Evolutionary conservation across 805 yeast species (phyloP), one percentile per base, ranked within the genome.

Genomic region (Ogataea wickerhamii): DNA sequence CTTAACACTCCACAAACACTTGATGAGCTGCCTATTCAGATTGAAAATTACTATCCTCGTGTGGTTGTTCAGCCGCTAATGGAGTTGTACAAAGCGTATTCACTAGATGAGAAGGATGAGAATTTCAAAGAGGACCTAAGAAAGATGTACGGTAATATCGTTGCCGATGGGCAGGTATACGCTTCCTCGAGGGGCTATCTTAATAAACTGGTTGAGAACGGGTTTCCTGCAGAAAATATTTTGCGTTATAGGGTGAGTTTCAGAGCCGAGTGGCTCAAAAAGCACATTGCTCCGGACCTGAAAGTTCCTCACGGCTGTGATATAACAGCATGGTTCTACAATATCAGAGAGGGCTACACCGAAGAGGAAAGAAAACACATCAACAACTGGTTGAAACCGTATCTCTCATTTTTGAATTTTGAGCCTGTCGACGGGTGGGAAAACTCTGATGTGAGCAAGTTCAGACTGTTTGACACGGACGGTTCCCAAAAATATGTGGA

Each of bases 261-360:
- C 45, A 51, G 61, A 43, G 58, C 63, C 11, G 45, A 22, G 16
- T 40, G 39, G 39, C 27, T 40, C 5, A 34, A 40, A 16, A 16
- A 35, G 6, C 43, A 41, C 32, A 36, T 54, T 44, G 56, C 17
- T 42, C 46, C 27, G 45, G 52, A 34, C 10, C 24, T 36, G 16
- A 57, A 56, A n/a, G 69, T 64, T 24, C 63, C 67, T 10, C 71
- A 66, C 45, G 68, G 58, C 3, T 52, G 53, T 18, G 71, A 66
- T 38, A 45, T 53, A 29, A 45, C 60, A 7, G 38, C 64, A 29
- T 66, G 71, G 71, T 64, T 60, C 44, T 59, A 53, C 36, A 46
- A 42, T 20, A 25, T 57, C 21, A 44, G 50, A 28, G 56, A 53
- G 18, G 61, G 58, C 5, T 52, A 54, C 36, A 45, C 48, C 0